Base-by-base conservation (phyloP, 202 grass and related monocot genomes). In the Elaeis oleifera region DNA sequence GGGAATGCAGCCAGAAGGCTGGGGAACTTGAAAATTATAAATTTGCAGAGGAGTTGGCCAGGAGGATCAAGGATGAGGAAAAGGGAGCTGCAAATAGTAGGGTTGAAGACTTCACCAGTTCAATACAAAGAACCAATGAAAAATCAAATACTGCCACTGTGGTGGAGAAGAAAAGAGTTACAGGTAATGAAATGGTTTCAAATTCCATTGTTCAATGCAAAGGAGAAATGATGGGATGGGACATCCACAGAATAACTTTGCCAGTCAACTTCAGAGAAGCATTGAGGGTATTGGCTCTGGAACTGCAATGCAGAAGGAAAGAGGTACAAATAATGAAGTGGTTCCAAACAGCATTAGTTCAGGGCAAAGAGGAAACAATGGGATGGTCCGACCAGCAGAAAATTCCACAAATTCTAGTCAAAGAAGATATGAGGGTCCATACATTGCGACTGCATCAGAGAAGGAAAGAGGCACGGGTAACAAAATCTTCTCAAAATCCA, bases 401-500 rank as follows among this genome's bases (percentile, higher is more conserved):
- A 68, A 36, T 16, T 23, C 65, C 9, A 18, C 20, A 18, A 11
- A 5, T 55, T 31, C 26, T 56, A 23, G 22, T 22, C 24, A 68
- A 54, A 56, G 52, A 55, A 19, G 7, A 39, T 9, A 2, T 18
- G 65, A 56, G 18, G 26, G 25, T 11, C 18, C 52, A 23, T 22
- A 7, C 27, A 5, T 8, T 68, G 3, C 65, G 23, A 20, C 27
- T 68, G 27, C 65, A 55, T 18, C 14, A 18, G 65, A 55, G 21
- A 44, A 16, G 20, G 52, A 68, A 32, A 56, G 36, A 31, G 16
- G 25, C 51, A 68, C 54, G 18, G 17, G 4, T 68, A 56, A 68
- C 52, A 39, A 39, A 56, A 51, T 39, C 56, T 65, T 80, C 26
- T 78, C 80, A 62, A 80, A 69, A 69, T 67, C 88, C n/a, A 86